A percentile compares a stretch with the other conserved stretches of the same genome.
These are phyloP conservation scores for Dunaliella primolecta DNA, from an alignment of 139 green algal genomes.

Conservation along the genomic window DNA sequence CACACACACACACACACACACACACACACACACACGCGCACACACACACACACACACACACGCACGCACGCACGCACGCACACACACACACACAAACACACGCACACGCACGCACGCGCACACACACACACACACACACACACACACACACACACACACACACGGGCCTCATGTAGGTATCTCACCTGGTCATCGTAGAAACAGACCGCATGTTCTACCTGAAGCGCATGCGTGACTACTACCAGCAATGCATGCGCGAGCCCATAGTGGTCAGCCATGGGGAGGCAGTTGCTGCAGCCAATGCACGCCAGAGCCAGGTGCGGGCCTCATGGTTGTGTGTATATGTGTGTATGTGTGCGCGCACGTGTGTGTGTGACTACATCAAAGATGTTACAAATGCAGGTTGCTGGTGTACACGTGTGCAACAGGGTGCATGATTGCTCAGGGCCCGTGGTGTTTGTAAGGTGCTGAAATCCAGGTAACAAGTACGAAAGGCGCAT, in stretches of 20 bases:
- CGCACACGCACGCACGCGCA: background rate
- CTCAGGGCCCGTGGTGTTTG: too few relatives aligned
- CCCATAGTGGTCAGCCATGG: slow-evolving; percentile 27
- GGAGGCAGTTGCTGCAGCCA: background rate
- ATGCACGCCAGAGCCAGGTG: background rate
- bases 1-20: too few relatives aligned
- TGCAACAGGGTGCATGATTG: too few relatives aligned
- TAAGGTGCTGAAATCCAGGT: too few relatives aligned
- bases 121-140: background rate
- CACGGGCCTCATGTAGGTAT: slow-evolving; percentile 17
- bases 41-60: background rate
- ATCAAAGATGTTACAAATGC: too few relatives aligned
- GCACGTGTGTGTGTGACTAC: too few relatives aligned
- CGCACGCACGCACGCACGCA: background rate
- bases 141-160: too few relatives aligned
- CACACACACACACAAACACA: background rate
- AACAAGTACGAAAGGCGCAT: too few relatives aligned
- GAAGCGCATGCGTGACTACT: slow-evolving; percentile 19
- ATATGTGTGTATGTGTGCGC: background rate
- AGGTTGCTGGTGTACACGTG: too few relatives aligned
- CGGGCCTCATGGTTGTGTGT: background rate
- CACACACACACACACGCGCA: background rate
- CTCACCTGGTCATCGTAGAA: slow-evolving; percentile 41
- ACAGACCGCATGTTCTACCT: slow-evolving; percentile 44
- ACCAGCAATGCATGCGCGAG: slow-evolving; percentile 23